Percentiles rank a stretch among this genome's conserved stretches.
phyloP scores from a whole-genome alignment of 331 rosid species.

The Prunus yedoensis region DNA sequence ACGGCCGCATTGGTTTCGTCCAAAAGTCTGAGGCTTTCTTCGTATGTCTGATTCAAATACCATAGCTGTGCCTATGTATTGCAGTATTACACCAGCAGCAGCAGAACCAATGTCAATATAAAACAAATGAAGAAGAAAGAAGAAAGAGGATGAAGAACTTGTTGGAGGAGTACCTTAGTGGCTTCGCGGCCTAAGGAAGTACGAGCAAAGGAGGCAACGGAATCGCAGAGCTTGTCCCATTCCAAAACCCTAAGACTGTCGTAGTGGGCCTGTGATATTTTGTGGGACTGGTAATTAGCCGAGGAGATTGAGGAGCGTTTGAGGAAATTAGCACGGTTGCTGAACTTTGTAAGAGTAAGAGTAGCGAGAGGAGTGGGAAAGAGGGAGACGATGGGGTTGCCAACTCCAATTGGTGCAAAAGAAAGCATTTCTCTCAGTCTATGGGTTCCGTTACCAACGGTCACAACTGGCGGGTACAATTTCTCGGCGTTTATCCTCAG shows the following conservation, averaged over 20 bases:
- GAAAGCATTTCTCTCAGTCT: slow-evolving; percentile 16
- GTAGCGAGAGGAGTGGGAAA: background rate
- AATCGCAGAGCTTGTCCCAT: slow-evolving; percentile 88
- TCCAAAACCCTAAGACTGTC: slow-evolving; percentile 80
- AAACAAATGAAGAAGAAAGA: background rate
- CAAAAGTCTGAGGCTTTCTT: slow-evolving; percentile 72
- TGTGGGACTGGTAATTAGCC: slow-evolving; percentile 27
- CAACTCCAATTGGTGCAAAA: background rate
- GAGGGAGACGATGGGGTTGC: slow-evolving; percentile 3
- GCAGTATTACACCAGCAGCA: slow-evolving; percentile 8
- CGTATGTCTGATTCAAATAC: slow-evolving; percentile 57
- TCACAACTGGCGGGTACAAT: background rate
- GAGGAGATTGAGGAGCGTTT: slow-evolving; percentile 20
- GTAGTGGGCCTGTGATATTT: slow-evolving; percentile 42
- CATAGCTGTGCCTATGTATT: slow-evolving; percentile 61
- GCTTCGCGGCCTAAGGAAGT: slow-evolving; percentile 82
- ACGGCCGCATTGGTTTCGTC: slow-evolving; percentile 80
- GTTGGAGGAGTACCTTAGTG: slow-evolving; percentile 43
- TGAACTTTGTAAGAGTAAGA: slow-evolving; percentile 2
- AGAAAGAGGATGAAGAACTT: slow-evolving; percentile 1
- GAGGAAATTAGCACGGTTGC: slow-evolving; percentile 19
- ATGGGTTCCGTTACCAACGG: background rate
- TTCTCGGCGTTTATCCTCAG: background rate
- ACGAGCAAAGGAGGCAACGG: slow-evolving; percentile 79
- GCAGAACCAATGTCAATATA: too few relatives aligned